Conservation (phyloP, 441 rosid species). For the Syzygium malaccense region DNA sequence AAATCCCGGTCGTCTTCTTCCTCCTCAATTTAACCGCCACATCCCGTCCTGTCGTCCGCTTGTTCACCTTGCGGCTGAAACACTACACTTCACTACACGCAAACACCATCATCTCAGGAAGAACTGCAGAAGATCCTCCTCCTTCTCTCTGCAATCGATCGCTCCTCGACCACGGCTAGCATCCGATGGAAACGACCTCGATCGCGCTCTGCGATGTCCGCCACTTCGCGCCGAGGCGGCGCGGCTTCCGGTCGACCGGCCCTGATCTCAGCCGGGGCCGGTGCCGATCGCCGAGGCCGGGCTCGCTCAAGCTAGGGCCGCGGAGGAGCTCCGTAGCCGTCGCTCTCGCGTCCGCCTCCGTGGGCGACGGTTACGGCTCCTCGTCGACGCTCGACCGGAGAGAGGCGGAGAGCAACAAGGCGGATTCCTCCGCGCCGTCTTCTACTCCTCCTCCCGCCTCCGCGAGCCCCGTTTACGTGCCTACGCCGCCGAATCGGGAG, state of each 20-base stretch:
- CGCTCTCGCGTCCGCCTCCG: constrained; percentile 23
- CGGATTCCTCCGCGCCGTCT: not conserved
- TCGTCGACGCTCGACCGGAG: not conserved
- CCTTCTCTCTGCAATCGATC: not conserved
- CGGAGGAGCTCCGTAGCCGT: constrained; percentile 11
- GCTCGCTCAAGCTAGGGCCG: constrained; percentile 9
- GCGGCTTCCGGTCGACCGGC: not conserved
- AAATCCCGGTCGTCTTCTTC: not conserved
- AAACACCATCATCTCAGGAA: no score
- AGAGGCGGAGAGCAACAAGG: not conserved
- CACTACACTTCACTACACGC: not conserved
- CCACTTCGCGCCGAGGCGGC: not conserved
- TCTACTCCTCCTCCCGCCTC: not conserved
- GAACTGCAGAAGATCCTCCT: no score
- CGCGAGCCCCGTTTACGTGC: constrained; percentile 47
- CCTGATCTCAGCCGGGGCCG: not conserved
- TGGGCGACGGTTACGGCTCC: not conserved
- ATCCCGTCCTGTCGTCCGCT: not conserved
- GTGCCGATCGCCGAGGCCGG: not conserved
- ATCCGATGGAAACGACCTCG: constrained; percentile 1
- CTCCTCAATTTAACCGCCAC: not conserved
- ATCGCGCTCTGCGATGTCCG: not conserved
- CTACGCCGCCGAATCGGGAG: constrained; percentile 64
- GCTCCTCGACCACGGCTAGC: not conserved
- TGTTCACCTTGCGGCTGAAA: not conserved